phyloP scores from a whole-genome alignment of 2,329 filamentous ascomycete genomes.

The Parafenestella ontariensis region DNA sequence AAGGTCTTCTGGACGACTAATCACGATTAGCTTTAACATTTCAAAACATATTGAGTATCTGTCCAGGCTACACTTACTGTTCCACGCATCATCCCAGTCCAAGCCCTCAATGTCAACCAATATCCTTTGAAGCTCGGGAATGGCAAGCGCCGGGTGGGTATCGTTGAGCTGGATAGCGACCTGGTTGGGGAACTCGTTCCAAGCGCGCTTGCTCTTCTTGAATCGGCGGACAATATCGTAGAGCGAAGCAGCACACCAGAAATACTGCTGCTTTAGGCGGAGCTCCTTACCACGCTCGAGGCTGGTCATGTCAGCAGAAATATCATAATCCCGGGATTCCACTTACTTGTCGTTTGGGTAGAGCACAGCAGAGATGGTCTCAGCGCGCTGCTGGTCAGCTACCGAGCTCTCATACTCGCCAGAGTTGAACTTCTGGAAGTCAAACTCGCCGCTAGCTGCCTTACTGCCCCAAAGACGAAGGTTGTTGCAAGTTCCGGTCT shows the following conservation, averaged over 20 bases:
- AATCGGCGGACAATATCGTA: slow-evolving; percentile 96
- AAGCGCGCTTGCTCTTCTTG: slow-evolving; percentile 93
- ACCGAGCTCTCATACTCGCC: slow-evolving; percentile 98
- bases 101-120: slow-evolving; percentile 87
- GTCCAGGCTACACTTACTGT: too few relatives aligned
- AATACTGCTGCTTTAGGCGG: slow-evolving; percentile 98
- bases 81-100: slow-evolving; percentile 93
- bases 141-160: slow-evolving; percentile 93
- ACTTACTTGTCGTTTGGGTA: slow-evolving; percentile 90
- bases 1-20: slow-evolving; percentile 68
- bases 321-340: not conserved
- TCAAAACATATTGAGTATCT: too few relatives aligned
- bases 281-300: slow-evolving; percentile 96
- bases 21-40: slow-evolving; percentile 23
- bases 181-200: slow-evolving; percentile 92
- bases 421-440: slow-evolving; percentile 99
- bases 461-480: slow-evolving; percentile 97
- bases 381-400: slow-evolving; percentile 96
- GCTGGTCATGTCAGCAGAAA: slow-evolving; percentile 31
- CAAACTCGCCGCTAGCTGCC: slow-evolving; percentile 94
- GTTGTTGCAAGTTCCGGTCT: slow-evolving; percentile 92
- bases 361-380: slow-evolving; percentile 96
- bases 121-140: slow-evolving; percentile 95
- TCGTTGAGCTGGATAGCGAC: slow-evolving; percentile 98
- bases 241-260: slow-evolving; percentile 97